phyloP scores from a whole-genome alignment of 2,329 filamentous ascomycete genomes.

The Celoporthe dispersa region DNA sequence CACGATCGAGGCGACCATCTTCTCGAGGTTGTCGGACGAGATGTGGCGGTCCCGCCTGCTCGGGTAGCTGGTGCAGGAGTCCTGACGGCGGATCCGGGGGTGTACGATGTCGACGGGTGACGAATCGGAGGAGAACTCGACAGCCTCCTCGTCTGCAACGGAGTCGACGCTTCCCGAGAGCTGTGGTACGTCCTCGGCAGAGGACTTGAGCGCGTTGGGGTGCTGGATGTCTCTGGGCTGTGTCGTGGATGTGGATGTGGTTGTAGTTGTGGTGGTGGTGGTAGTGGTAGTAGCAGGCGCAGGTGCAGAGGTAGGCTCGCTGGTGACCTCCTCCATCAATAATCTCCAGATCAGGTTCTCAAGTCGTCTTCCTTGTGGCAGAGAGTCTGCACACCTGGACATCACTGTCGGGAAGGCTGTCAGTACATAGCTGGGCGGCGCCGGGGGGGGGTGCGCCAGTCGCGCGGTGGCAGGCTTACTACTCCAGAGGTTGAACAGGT shows the following conservation, averaged over 20 bases:
- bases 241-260: slow-evolving; percentile 45
- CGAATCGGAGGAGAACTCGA: slow-evolving; percentile 60
- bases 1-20: slow-evolving; percentile 92
- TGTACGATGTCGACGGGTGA: slow-evolving; percentile 63
- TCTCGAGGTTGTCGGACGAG: slow-evolving; percentile 88
- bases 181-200: slow-evolving; percentile 66
- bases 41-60: slow-evolving; percentile 84
- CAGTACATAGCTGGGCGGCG: not conserved
- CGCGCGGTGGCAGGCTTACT: slow-evolving; percentile 61
- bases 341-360: slow-evolving; percentile 96
- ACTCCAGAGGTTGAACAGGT: slow-evolving; percentile 96
- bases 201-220: slow-evolving; percentile 31
- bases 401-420: slow-evolving; percentile 67
- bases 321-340: slow-evolving; percentile 77
- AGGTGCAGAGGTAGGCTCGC: slow-evolving; percentile 37
- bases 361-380: slow-evolving; percentile 88
- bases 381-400: slow-evolving; percentile 89
- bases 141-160: slow-evolving; percentile 68
- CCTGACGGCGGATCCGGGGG: slow-evolving; percentile 71
- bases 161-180: slow-evolving; percentile 81
- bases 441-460: slow-evolving; percentile 16
- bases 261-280: slow-evolving; percentile 45
- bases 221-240: slow-evolving; percentile 54
- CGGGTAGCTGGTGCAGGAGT: slow-evolving; percentile 71
- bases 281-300: slow-evolving; percentile 44